Percentiles rank a stretch among this genome's conserved stretches.
These are phyloP conservation scores for Herpomyces periplanetae DNA, from an alignment of 2,329 filamentous ascomycete genomes.

Conservation along the genomic window DNA sequence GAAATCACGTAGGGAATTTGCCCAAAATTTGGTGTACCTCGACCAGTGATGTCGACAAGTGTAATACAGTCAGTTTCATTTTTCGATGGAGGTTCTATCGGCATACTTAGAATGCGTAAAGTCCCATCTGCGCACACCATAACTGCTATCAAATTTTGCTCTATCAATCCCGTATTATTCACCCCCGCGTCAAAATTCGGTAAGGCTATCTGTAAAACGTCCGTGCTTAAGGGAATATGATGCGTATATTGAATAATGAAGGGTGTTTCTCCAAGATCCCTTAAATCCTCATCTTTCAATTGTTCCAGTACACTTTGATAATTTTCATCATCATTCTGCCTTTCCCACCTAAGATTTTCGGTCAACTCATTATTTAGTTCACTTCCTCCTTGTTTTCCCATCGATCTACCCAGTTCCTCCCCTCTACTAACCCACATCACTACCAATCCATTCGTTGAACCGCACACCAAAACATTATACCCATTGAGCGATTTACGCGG, in stretches of 20 bases:
- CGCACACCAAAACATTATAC: too few species aligned
- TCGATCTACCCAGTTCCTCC: too few species aligned
- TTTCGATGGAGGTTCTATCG: constrained; percentile 13
- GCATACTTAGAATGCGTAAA: constrained; percentile 15
- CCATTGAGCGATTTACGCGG: too few species aligned
- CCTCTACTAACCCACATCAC: too few species aligned
- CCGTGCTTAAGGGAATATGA: constrained; percentile 14
- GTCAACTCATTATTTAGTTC: too few species aligned
- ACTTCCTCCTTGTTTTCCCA: too few species aligned
- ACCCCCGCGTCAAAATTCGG: constrained; percentile 8
- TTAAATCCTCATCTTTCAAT: constrained; percentile 15
- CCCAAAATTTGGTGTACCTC: too few species aligned
- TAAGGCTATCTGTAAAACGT: constrained; percentile 14
- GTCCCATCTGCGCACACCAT: constrained; percentile 16
- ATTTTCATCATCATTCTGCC: constrained; percentile 4
- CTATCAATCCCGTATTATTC: constrained; percentile 5
- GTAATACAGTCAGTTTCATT: constrained; percentile 6
- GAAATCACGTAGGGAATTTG: too few species aligned
- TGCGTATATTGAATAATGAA: constrained; percentile 14
- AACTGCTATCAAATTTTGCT: constrained; percentile 13
- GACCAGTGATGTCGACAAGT: too few species aligned
- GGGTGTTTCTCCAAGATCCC: constrained; percentile 16
- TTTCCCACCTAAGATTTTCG: constrained; percentile 10
- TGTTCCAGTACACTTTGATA: constrained; percentile 9
- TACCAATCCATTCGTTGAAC: too few species aligned